Base-by-base conservation (phyloP, 108 stramenopile species). In the Cyclotella sp. region DNA sequence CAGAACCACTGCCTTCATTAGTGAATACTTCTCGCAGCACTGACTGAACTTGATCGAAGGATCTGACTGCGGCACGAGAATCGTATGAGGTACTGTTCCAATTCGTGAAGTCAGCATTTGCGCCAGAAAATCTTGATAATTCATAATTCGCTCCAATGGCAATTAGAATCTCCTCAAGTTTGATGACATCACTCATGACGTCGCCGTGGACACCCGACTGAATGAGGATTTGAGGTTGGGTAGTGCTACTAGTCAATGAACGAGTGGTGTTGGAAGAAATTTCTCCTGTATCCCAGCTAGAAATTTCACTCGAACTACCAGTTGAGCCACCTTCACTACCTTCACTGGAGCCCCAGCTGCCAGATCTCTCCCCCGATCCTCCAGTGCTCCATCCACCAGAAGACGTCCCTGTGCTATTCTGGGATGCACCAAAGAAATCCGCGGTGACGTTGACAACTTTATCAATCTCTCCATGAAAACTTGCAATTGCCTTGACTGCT, bases 161-260 rank as follows among this genome's bases (percentile, higher is more conserved):
- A 29, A 84, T 70, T 9, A 86, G 71, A 9, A 61, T 59, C 9
- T 28, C 53, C 74, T 86, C 85, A 55, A 86, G 53, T 16, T 68
- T 58, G 34, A 75, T 77, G 21, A 79, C 46, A 49, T 83, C 80
- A 52, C 66, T 77, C 57, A 84, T 83, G 27, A 43, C 55, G 39
- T 73, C 79, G 57, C 79, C 79, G 14, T 71, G 70, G n/a, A 83
- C 82, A 27, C 85, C 85, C n/a, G 85, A 86, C n/a, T 75, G 68
- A 59, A 84, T 63, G 11, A 84, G 58, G 14, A 79, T 45, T 39
- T 84, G 70, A 0, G 83, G 74, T 47, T 55, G 14, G 46, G 16
- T 7, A 58, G 24, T 3, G 26, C 8, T 27, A 27, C 24, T 58
- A 10, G 43, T 12, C 39, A 40, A 62, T 16, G 40, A 42, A 10